Conservation (phyloP, 1,284 basidiomycete species). For the Heimioporus punctisporus region DNA sequence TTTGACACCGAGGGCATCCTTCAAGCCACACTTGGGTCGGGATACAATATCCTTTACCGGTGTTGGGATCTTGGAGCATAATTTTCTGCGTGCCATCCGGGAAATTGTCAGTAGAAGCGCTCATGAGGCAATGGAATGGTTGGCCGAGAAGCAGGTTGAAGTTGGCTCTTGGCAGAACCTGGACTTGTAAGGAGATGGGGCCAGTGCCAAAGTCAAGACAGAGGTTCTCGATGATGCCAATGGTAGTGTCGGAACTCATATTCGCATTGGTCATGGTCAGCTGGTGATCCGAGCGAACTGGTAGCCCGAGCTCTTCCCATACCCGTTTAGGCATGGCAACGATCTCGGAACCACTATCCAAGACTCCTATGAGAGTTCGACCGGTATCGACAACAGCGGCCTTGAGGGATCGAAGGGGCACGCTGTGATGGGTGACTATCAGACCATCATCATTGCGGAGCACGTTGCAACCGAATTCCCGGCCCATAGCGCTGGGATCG, state of each 20-base stretch:
- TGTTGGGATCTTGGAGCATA: background rate
- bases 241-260: fast-evolving
- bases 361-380: no score
- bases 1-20: background rate
- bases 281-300: no score
- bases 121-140: slow-evolving; percentile 4
- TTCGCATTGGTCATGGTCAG: background rate
- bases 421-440: no score
- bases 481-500: no score
- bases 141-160: background rate
- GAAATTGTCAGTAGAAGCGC: background rate
- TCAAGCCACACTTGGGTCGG: background rate
- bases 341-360: no score
- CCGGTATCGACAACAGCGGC: no score
- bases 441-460: no score
- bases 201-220: background rate
- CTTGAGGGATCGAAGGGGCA: no score
- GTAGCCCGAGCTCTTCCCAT: no score
- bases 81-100: background rate
- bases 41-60: background rate
- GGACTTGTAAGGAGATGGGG: background rate
- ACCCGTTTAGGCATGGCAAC: no score
- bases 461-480: no score
- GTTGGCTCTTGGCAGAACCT: background rate
- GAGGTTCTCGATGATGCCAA: background rate